Base-by-base conservation (phyloP, 345 rosid genomes). In the Bretschneidera sinensis region DNA sequence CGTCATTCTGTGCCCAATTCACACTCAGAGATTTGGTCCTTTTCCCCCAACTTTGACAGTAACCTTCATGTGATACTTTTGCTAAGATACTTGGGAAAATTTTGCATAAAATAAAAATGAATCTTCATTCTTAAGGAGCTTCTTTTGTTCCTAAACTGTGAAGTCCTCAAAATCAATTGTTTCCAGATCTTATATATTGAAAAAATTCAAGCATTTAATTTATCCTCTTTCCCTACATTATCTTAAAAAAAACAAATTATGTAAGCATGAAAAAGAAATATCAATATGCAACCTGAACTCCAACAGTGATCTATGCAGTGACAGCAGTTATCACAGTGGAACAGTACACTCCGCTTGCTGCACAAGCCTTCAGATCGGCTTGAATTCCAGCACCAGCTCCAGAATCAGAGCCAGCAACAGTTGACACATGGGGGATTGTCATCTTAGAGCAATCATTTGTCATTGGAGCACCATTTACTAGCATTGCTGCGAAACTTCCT, bases 311-410 rank as follows among this genome's bases (percentile, higher is more conserved):
- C 81, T 94, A 96, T 16, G 96, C 96, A 1, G 99, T 90, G 64
- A 94, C 79, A 16, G 92, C 91, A 17, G 97, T 94, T 14, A 94
- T 78, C 13, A 86, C 99, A 22, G 96, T 83, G 22, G 97, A 92
- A 43, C 99, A 94, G 56, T 88, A 94, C 5, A 86, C 99, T 28
- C 91, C 87, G 48, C 96, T 87, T 1, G 97, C 95, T 4, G 89
- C 91, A 54, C 99, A 94, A 31, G 90, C 77, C 84, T 90, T 94
- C 4, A 94, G 82, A 77, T 90, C 99, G 21, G 99, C 96, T 74
- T 94, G 99, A 48, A 94, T 90, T 57, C 97, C 97, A 20, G 99
- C 97, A 35, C 96, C 97, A 16, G 86, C 89, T 2, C 97, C 97
- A 2, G 97, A 94, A 77, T 94, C 97, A 11, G 97, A 94, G 18